Percentiles rank a stretch among this genome's conserved stretches.
Conservation (phyloP, 208 protist species). For the Naegleria fowleri region DNA sequence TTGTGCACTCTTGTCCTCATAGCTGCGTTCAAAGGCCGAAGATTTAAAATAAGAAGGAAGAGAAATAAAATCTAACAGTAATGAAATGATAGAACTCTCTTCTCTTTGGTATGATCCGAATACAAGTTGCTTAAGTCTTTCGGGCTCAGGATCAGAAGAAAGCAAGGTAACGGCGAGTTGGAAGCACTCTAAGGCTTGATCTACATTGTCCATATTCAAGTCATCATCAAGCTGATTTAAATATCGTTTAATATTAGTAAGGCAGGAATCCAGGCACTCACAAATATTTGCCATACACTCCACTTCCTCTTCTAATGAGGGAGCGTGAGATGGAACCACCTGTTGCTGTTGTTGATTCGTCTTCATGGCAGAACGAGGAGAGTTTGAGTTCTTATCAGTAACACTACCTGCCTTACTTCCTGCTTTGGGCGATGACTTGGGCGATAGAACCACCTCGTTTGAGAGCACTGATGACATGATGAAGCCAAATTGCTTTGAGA, state of each 20-base stretch:
- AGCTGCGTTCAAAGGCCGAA: not conserved
- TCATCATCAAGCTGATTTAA: not conserved
- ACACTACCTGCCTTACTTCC: no score
- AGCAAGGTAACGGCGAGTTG: not conserved
- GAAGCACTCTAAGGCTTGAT: slow-evolving; percentile 10
- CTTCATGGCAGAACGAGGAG: no score
- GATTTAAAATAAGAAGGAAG: no score
- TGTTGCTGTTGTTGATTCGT: no score
- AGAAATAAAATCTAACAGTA: not conserved
- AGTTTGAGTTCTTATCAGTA: no score
- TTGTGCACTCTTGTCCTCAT: no score
- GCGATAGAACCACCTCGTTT: no score
- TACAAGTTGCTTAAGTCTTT: no score
- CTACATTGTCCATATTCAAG: not conserved
- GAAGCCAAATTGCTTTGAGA: no score
- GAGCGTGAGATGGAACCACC: no score
- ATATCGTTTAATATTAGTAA: not conserved
- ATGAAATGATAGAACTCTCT: not conserved
- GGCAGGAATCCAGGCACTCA: not conserved
- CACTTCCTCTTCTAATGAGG: not conserved
- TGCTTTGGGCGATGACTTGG: no score
- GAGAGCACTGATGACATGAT: no score
- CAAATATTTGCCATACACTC: not conserved
- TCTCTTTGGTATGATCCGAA: not conserved
- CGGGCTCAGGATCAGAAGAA: not conserved